Conservation (phyloP, 495 filamentous ascomycete species). For the Penicillium samsonianum region DNA sequence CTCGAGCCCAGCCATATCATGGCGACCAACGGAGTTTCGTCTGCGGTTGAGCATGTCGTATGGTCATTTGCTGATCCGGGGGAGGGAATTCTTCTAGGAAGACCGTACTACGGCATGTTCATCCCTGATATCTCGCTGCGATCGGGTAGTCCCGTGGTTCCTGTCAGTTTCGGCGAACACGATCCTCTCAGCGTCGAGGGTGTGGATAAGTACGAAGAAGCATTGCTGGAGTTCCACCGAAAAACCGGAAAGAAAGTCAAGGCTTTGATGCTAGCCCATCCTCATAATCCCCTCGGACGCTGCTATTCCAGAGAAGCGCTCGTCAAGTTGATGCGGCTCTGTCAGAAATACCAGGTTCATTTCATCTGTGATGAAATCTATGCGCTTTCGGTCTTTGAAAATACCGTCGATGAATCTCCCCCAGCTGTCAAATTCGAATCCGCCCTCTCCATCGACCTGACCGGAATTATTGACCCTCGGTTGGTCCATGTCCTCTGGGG, state of each 20-base stretch:
- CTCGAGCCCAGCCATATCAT: conserved; percentile 44
- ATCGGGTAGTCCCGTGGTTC: conserved; percentile 36
- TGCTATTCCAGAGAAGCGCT: conserved; percentile 56
- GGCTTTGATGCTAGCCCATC: conserved; percentile 59
- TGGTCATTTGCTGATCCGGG: conserved; percentile 47
- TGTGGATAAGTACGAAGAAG: conserved; percentile 44
- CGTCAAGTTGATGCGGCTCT: conserved; percentile 50
- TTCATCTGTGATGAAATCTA: conserved; percentile 67
- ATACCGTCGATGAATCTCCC: conserved; percentile 27
- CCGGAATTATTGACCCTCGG: conserved; percentile 49
- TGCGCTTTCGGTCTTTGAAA: conserved; percentile 54
- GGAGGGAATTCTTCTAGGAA: conserved; percentile 52
- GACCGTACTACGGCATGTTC: conserved; percentile 55
- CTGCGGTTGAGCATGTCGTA: conserved; percentile 47
- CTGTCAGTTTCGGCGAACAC: conserved; percentile 43
- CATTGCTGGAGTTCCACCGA: conserved; percentile 30
- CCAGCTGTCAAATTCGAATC: conserved; percentile 50
- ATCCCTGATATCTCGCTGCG: conserved; percentile 33
- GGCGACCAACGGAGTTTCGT: conserved; percentile 51
- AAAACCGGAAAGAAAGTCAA: conserved; percentile 38
- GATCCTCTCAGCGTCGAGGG: conserved; percentile 49
- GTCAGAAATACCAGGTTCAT: conserved; percentile 56
- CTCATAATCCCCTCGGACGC: conserved; percentile 61
- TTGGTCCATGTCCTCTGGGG: conserved; percentile 63
- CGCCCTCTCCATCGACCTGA: conserved; percentile 49